phyloP scores from a whole-genome alignment of 2,329 filamentous ascomycete species.

The Alternaria sp. region DNA sequence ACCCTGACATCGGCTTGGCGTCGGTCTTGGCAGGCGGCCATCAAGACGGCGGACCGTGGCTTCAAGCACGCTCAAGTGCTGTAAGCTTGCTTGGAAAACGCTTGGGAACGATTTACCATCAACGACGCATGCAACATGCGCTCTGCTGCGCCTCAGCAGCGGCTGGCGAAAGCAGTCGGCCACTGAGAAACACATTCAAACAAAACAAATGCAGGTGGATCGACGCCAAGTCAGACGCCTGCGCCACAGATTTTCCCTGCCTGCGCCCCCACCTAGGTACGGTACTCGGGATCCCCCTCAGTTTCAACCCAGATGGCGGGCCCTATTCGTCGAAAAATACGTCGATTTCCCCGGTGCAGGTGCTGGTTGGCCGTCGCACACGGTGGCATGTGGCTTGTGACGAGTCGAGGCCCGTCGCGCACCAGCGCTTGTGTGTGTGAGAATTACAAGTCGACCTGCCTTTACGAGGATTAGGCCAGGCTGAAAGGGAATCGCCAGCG shows the following conservation, averaged over 20 bases:
- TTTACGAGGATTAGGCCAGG: background rate
- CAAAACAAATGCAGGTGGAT: background rate
- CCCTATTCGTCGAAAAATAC: background rate
- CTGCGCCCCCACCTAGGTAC: background rate
- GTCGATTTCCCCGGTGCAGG: background rate
- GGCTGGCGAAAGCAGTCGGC: background rate
- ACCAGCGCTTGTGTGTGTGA: conserved; percentile 1
- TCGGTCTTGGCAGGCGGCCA: conserved; percentile 20
- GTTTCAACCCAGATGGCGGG: background rate
- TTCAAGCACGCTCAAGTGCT: conserved; percentile 19
- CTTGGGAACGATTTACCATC: conserved; percentile 8
- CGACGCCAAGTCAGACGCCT: background rate
- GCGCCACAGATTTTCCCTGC: conserved; percentile 1
- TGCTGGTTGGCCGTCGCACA: background rate
- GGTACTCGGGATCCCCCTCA: background rate
- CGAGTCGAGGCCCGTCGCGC: background rate
- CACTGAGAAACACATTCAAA: background rate
- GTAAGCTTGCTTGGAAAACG: conserved; percentile 27
- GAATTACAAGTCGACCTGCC: conserved; percentile 11
- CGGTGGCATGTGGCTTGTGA: background rate
- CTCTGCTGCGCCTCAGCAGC: background rate
- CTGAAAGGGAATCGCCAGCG: background rate
- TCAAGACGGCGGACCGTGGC: conserved; percentile 12
- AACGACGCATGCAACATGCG: background rate
- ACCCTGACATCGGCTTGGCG: conserved; percentile 3